Conservation (phyloP, 495 filamentous ascomycete species). For the Elasticomyces elasticus region DNA sequence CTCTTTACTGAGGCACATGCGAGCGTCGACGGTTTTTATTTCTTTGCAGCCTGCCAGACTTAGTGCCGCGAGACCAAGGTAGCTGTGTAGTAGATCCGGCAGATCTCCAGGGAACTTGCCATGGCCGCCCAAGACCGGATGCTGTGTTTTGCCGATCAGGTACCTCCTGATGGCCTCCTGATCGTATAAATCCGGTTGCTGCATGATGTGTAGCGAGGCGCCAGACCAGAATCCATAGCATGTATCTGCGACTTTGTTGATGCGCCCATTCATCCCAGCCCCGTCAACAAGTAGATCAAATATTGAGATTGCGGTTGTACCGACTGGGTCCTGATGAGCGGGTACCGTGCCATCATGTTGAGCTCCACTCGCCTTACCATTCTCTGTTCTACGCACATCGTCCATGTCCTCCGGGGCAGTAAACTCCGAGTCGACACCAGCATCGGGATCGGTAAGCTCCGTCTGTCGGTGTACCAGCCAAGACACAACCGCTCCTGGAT, state of each 20-base stretch:
- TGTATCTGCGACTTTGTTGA: slow-evolving; percentile 82
- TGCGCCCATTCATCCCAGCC: slow-evolving; percentile 45
- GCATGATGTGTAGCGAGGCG: slow-evolving; percentile 64
- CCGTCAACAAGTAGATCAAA: slow-evolving; percentile 5
- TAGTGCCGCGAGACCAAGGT: slow-evolving; percentile 73
- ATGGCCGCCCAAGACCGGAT: slow-evolving; percentile 74
- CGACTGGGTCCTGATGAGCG: neutral
- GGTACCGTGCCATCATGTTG: neutral
- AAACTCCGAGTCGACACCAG: slow-evolving; percentile 10
- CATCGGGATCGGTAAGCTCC: slow-evolving; percentile 12
- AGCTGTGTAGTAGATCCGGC: slow-evolving; percentile 86
- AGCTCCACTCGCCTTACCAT: neutral
- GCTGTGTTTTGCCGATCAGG: slow-evolving; percentile 80
- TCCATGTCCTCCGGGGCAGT: neutral
- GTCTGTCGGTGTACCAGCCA: slow-evolving; percentile 11
- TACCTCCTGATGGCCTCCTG: slow-evolving; percentile 56
- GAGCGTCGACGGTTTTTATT: slow-evolving; percentile 22
- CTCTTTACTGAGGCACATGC: slow-evolving; percentile 20
- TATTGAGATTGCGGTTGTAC: neutral
- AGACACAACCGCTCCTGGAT: slow-evolving; percentile 5
- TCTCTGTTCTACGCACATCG: neutral
- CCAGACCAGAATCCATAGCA: slow-evolving; percentile 91
- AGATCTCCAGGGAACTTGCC: slow-evolving; percentile 68
- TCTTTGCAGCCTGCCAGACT: slow-evolving; percentile 29
- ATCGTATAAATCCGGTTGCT: slow-evolving; percentile 51